Conservation (phyloP, 2,329 filamentous ascomycete species). For the Phialocephala sp. region DNA sequence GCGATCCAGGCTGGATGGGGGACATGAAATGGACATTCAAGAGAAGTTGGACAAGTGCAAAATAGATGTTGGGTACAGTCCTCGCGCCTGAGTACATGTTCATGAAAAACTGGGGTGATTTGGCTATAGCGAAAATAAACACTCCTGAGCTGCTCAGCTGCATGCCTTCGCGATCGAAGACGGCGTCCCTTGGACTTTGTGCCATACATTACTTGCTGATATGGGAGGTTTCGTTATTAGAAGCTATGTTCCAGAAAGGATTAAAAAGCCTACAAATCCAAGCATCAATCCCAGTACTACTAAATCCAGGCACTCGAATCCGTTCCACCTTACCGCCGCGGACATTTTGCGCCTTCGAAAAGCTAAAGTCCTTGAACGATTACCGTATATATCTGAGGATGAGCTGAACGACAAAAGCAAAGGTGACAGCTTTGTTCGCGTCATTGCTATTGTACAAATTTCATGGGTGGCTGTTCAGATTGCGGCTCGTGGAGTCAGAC, state of each 20-base stretch:
- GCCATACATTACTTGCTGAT: constrained; percentile 18
- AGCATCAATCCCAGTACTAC: not conserved
- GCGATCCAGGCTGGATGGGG: constrained; percentile 1
- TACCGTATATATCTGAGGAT: constrained; percentile 49
- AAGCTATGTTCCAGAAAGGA: constrained; percentile 2
- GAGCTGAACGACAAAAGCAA: constrained; percentile 53
- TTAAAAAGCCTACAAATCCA: not conserved
- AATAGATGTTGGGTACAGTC: constrained; percentile 19
- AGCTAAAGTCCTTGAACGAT: constrained; percentile 4
- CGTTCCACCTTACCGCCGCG: constrained; percentile 7
- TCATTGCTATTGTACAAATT: constrained; percentile 20
- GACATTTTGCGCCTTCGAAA: constrained; percentile 10
- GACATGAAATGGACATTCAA: constrained; percentile 23
- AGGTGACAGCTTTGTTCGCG: constrained; percentile 33
- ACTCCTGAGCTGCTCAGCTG: not conserved
- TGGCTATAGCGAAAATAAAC: not conserved
- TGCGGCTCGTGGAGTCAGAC: not conserved
- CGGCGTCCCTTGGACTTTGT: constrained; percentile 16
- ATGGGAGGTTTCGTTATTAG: constrained; percentile 25
- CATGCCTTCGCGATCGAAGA: constrained; percentile 8
- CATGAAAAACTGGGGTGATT: constrained; percentile 6
- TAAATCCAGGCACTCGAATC: constrained; percentile 5
- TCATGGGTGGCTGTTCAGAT: constrained; percentile 17
- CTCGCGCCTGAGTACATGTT: constrained; percentile 21
- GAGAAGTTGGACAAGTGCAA: constrained; percentile 7